Conservation (phyloP, 768 basidiomycete genomes). For the Filobasidium wieringae region DNA sequence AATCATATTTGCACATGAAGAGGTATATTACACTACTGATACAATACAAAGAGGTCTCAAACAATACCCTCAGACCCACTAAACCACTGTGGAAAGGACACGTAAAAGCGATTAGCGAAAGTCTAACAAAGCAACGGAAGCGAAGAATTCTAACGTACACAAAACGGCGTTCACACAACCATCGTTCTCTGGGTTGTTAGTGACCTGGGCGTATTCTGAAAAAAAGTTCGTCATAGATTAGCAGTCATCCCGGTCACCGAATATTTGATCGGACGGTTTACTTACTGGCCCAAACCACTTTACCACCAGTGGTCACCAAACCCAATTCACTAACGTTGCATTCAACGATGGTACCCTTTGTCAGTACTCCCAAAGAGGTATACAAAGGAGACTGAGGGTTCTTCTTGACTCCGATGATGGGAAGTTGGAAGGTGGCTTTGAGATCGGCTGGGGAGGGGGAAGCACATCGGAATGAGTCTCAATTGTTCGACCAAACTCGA, state of each 20-base stretch:
- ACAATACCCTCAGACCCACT: no score
- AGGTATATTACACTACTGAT: no score
- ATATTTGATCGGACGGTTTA: not conserved
- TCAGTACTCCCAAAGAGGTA: slow-evolving; percentile 54
- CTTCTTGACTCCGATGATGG: slow-evolving; percentile 96
- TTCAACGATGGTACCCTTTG: slow-evolving; percentile 95
- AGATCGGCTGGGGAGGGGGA: slow-evolving; percentile 59
- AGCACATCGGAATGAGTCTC: not conserved
- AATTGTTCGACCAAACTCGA: not conserved
- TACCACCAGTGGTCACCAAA: slow-evolving; percentile 93
- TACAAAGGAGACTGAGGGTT: slow-evolving; percentile 82
- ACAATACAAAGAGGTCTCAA: no score
- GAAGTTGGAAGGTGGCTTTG: slow-evolving; percentile 96
- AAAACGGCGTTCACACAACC: slow-evolving; percentile 93
- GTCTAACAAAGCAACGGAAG: not conserved
- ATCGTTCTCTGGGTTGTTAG: slow-evolving; percentile 91
- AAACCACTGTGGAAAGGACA: not conserved
- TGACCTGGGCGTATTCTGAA: slow-evolving; percentile 66
- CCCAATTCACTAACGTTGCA: slow-evolving; percentile 98
- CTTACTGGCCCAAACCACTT: slow-evolving; percentile 46
- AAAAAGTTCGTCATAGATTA: not conserved
- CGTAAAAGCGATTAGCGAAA: not conserved
- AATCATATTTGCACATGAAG: no score
- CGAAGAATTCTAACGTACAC: slow-evolving; percentile 20
- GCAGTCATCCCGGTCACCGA: not conserved